Conservation (phyloP, 805 yeast genomes). For the Metschnikowia colocasiae region DNA sequence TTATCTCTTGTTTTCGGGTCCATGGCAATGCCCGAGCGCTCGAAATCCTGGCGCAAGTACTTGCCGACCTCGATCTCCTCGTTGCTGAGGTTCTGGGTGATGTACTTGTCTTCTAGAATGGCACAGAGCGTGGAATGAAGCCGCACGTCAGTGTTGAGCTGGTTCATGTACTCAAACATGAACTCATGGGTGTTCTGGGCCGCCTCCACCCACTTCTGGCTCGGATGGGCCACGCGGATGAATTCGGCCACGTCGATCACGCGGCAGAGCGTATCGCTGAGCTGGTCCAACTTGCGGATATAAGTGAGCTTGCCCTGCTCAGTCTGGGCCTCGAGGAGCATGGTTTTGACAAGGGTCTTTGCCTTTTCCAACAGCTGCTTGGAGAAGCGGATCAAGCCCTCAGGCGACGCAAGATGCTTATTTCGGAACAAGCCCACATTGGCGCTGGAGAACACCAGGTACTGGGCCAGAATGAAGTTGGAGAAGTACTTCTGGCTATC, state of each 20-base stretch:
- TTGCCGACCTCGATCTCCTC: slow-evolving; percentile 86
- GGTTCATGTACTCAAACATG: slow-evolving; percentile 92
- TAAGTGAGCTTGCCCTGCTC: slow-evolving; percentile 45
- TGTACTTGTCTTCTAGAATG: slow-evolving; percentile 39
- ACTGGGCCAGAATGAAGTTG: slow-evolving; percentile 39
- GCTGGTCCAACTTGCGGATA: slow-evolving; percentile 66
- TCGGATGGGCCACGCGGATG: slow-evolving; percentile 84
- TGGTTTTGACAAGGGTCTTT: slow-evolving; percentile 52
- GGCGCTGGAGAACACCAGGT: slow-evolving; percentile 14
- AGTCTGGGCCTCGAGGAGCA: slow-evolving; percentile 43
- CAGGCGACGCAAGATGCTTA: slow-evolving; percentile 62
- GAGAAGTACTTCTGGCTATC: slow-evolving; percentile 60
- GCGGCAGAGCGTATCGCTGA: slow-evolving; percentile 85
- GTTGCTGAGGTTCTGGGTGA: slow-evolving; percentile 39
- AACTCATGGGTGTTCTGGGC: slow-evolving; percentile 86
- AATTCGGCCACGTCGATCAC: slow-evolving; percentile 94
- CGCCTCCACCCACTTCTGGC: slow-evolving; percentile 60
- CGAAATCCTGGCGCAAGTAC: slow-evolving; percentile 77
- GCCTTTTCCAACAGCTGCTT: slow-evolving; percentile 63
- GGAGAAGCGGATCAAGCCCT: slow-evolving; percentile 68
- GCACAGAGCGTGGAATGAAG: slow-evolving; percentile 57
- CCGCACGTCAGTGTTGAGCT: slow-evolving; percentile 77
- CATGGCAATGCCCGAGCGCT: slow-evolving; percentile 85
- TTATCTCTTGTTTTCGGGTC: slow-evolving; percentile 57
- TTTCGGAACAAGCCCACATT: slow-evolving; percentile 62